These are phyloP conservation scores for Spergularia bocconei DNA, from an alignment of 148 eudicot genomes.

Conservation along the genomic window DNA sequence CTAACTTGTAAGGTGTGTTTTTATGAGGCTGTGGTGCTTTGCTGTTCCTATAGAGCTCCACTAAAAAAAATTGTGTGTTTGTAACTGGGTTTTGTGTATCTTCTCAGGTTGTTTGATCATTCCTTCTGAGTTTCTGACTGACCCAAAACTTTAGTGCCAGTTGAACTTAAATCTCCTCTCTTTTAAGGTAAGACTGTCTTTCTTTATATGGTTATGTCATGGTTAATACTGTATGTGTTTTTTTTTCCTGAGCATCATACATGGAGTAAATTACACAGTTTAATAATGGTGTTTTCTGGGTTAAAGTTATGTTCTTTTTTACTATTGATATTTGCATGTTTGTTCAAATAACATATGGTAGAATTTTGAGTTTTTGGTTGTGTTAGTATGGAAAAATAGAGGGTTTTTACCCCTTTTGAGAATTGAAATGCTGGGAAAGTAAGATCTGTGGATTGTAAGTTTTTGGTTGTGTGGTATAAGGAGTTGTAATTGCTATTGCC, in stretches of 20 bases:
- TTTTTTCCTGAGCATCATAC: neutral
- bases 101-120: conserved; percentile 29
- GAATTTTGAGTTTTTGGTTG: neutral
- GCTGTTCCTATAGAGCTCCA: conserved; percentile 30
- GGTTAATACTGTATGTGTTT: neutral
- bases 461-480: conserved; percentile 1
- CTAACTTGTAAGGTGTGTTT: conserved; percentile 8
- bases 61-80: conserved; percentile 24
- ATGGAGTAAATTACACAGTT: neutral
- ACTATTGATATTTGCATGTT: conserved; percentile 29
- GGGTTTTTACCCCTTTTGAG: conserved; percentile 1
- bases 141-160: conserved; percentile 8
- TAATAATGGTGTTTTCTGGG: conserved; percentile 15
- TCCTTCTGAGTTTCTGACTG: conserved; percentile 5
- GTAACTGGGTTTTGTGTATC: conserved; percentile 31
- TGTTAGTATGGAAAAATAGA: neutral
- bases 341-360: neutral
- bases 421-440: neutral
- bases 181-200: conserved; percentile 29
- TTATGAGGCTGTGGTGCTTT: conserved; percentile 53
- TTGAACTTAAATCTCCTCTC: conserved; percentile 11
- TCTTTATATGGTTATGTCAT: conserved; percentile 10
- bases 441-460: neutral
- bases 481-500: neutral
- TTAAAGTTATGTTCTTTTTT: neutral